These are phyloP conservation scores for Diaporthe batatas DNA, from an alignment of 2,329 filamentous ascomycete species.

Conservation along the genomic window DNA sequence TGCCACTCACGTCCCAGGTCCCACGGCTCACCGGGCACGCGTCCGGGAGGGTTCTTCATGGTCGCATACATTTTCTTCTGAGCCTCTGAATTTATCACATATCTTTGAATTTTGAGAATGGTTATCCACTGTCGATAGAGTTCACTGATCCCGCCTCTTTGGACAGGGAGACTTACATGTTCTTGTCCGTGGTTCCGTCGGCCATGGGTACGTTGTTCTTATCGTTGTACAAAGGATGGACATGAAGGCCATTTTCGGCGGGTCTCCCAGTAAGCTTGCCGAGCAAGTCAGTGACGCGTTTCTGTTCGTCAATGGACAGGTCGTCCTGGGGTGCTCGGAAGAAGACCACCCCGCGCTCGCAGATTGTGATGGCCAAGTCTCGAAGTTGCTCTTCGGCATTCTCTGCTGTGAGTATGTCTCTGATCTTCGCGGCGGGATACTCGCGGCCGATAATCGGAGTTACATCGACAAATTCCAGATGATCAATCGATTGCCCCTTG, in stretches of 20 bases:
- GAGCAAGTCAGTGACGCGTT: conserved; percentile 50
- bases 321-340: conserved; percentile 51
- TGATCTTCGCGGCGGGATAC: conserved; percentile 44
- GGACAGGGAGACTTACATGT: conserved; percentile 49
- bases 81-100: conserved; percentile 54
- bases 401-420: conserved; percentile 49
- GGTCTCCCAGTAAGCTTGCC: conserved; percentile 51
- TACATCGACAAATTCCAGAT: conserved; percentile 50
- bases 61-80: conserved; percentile 54
- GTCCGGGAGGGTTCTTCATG: conserved; percentile 49
- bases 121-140: conserved; percentile 19
- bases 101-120: conserved; percentile 46
- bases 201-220: conserved; percentile 54
- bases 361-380: conserved; percentile 53
- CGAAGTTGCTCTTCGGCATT: conserved; percentile 50
- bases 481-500: conserved; percentile 43
- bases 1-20: conserved; percentile 65
- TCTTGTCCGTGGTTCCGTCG: conserved; percentile 52
- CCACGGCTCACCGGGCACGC: conserved; percentile 47
- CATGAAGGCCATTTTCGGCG: conserved; percentile 49
- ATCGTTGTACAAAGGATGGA: conserved; percentile 52
- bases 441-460: conserved; percentile 53
- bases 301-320: conserved; percentile 51
- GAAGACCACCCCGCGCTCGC: conserved; percentile 52
- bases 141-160: too few relatives aligned